Percentiles rank a stretch among this genome's conserved stretches.
Evolutionary conservation across 306 rosid genomes (phyloP).

Genomic region (Dryas alaskensis): DNA sequence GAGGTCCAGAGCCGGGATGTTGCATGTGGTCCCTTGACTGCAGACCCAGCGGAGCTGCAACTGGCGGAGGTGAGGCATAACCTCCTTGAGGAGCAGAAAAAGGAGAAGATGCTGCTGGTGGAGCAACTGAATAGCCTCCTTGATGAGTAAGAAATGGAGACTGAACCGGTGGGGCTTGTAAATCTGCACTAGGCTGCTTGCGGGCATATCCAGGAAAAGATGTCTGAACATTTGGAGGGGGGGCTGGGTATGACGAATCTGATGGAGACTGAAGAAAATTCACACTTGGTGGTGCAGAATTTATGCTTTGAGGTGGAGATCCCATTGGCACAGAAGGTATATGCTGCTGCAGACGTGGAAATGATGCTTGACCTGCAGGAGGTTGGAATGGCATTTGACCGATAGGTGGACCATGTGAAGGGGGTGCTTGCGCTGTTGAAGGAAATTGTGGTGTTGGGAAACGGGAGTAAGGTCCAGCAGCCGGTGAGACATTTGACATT

Average conservation of each 20-base stretch:
- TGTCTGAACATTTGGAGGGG: constrained; percentile 51
- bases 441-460: constrained; percentile 58
- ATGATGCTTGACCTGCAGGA: constrained; percentile 42
- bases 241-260: constrained; percentile 45
- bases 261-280: constrained; percentile 44
- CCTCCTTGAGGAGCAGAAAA: constrained; percentile 61
- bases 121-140: constrained; percentile 49
- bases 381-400: constrained; percentile 57
- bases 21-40: constrained; percentile 58
- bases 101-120: constrained; percentile 47
- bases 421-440: constrained; percentile 42
- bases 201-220: constrained; percentile 70
- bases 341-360: constrained; percentile 49
- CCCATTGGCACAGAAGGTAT: constrained; percentile 68
- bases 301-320: constrained; percentile 48
- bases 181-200: constrained; percentile 49
- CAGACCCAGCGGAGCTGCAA: constrained; percentile 56
- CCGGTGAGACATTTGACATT: constrained; percentile 44
- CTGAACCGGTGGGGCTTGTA: constrained; percentile 52
- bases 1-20: constrained; percentile 57
- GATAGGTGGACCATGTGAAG: constrained; percentile 36
- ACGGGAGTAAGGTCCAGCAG: constrained; percentile 50
- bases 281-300: constrained; percentile 38
- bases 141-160: constrained; percentile 57
- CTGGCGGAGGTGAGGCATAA: constrained; percentile 50